Evolutionary conservation across 169 alveolate genomes (phyloP), one percentile per base, ranked within the genome.

Genomic region (Eimeria sp.): DNA sequence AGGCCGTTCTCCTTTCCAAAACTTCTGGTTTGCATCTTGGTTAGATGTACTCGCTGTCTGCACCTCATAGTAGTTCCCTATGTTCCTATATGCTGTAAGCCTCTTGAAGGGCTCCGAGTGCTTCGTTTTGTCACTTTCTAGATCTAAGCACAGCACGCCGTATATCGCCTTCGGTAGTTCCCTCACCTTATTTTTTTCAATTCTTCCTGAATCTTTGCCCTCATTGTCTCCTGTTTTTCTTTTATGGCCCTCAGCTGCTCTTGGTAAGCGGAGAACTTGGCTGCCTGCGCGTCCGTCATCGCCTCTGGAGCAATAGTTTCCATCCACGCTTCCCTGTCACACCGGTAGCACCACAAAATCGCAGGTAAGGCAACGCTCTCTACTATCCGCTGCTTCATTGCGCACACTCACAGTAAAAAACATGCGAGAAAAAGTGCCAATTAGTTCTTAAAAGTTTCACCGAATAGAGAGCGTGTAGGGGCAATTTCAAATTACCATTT

Each of bases 271-370:
- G 95, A 37, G 25, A 71, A 66, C 72, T 64, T 71, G 85, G 91
- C 40, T 52, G 85, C 91, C 90, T 95, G 96, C 3, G 90, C 78
- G 37, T 95, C 96, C 23, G 90, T 91, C 97, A 95, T 95, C 77
- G 95, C 87, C 37, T 83, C 97, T 16, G 89, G 89, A 27, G 91
- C 52, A 46, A 90, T 91, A 4, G 85, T 71, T n/a, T 66, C 90
- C 97, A 95, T 95, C 97, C 97, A 95, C 27, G 82, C 87, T 68
- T 95, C 97, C 72, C 97, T 89, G 76, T 25, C 30, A 60, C 91
- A 58, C 74, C 83, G 37, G 52, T 78, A 43, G 0, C 62, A 49
- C 27, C 46, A 25, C 46, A 49, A 6, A 74, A 25, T 40, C 33
- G 18, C 83, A 37, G 83, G 16, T 37, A 33, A 71, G 18, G 52